Base-by-base conservation (phyloP, 208 protist genomes). In the Angomonas deanei region DNA sequence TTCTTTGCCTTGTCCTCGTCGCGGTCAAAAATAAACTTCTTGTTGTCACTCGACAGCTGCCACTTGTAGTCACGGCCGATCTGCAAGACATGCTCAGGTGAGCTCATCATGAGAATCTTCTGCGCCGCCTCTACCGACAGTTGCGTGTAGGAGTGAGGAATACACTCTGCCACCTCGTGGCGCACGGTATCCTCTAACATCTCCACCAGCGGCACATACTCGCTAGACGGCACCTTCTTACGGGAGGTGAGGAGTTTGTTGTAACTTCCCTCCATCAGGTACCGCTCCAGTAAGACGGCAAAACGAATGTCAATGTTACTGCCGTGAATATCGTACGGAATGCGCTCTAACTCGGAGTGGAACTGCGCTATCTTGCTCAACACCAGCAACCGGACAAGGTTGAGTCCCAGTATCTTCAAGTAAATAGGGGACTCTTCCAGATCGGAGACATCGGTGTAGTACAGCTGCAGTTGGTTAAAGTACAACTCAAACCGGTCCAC, bases 201-300 rank as follows among this genome's bases (percentile, higher is more conserved):
- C 57, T 94, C 81, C 60, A 97, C 90, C 33, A 97, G 73, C 26
- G 89, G 79, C 26, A 93, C 58, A 70, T 95, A 97, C 70, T 96
- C 88, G 34, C 86, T 94, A 28, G 82, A 91, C 28, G 93, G 93
- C 30, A 85, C 93, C 55, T 95, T 84, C 46, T 80, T 76, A 33
- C 88, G 80, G 1, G 87, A 83, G 39, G 77, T 88, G 48, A 96
- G 84, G 17, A 97, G 73, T 61, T 96, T 96, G 72, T 95, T 88
- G 77, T 97, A 97, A 63, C 86, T 96, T 1, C 92, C 92, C 66
- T 97, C 91, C 94, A 97, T 97, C 42, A 95, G 54, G 60, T 84
- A 96, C 1, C 91, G 84, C 73, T 97, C 92, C 31, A 97, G 76
- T 54, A 82, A 76, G 30, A 97, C 83, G 3, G 90, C 86, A 38